Base-by-base conservation (phyloP, 169 alveolate species). In the Amoebophrya sp. region DNA sequence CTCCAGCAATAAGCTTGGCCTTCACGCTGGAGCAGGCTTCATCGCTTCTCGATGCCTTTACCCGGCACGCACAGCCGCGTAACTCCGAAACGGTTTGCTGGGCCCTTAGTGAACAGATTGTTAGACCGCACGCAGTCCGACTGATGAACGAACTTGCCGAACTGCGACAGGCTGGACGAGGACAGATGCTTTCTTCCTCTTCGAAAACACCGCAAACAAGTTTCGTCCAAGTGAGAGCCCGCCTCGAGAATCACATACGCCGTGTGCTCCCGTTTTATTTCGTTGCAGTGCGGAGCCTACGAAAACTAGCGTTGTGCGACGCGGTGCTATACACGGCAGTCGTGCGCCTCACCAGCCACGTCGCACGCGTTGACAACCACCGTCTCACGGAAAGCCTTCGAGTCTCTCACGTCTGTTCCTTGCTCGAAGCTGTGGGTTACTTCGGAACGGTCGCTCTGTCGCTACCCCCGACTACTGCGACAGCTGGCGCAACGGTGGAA, bases 161-260 rank as follows among this genome's bases (percentile, higher is more conserved):
- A n/a, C n/a, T n/a, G n/a, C n/a, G n/a, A n/a, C n/a, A n/a, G n/a
- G n/a, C n/a, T n/a, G n/a, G n/a, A n/a, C n/a, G n/a, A n/a, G n/a
- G n/a, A n/a, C n/a, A n/a, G n/a, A n/a, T n/a, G n/a, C n/a, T n/a
- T n/a, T n/a, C n/a, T n/a, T n/a, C n/a, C n/a, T n/a, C n/a, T n/a
- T n/a, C n/a, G n/a, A n/a, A n/a, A n/a, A n/a, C n/a, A n/a, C n/a
- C n/a, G n/a, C n/a, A n/a, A n/a, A n/a, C n/a, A n/a, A n/a, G n/a
- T n/a, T n/a, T n/a, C n/a, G n/a, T n/a, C n/a, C n/a, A n/a, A n/a
- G n/a, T n/a, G n/a, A n/a, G n/a, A n/a, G 76, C 76, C 23, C 76
- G 76, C 76, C n/a, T 53, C 76, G 76, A 53, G 76, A 53, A 53
- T 53, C 76, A n/a, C n/a, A n/a, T n/a, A n/a, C n/a, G n/a, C n/a